A percentile compares a stretch with the other conserved stretches of the same genome.
Conservation (phyloP, 2,329 filamentous ascomycete genomes). For the Tolypocladium nubicola region DNA sequence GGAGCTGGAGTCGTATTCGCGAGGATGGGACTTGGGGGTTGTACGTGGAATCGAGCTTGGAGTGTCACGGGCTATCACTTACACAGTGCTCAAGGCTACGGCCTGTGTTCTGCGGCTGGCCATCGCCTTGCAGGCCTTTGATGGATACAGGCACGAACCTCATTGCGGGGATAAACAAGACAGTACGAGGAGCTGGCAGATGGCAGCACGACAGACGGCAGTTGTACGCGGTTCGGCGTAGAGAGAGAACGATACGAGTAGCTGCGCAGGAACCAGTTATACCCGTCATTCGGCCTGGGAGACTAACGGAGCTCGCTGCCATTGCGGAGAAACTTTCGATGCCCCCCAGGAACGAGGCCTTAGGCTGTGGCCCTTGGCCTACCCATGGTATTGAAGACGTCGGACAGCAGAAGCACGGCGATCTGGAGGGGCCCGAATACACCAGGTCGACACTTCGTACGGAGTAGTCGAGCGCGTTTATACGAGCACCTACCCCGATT, state of each 20-base stretch:
- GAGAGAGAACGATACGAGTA: no score
- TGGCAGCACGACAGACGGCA: no score
- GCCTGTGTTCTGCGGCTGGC: neutral
- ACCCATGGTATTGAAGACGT: slow-evolving; percentile 59
- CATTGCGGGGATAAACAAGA: no score
- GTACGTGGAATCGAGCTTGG: neutral
- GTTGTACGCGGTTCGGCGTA: no score
- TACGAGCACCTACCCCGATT: neutral
- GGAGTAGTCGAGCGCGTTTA: neutral
- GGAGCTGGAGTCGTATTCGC: neutral
- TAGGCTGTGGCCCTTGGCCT: slow-evolving; percentile 53
- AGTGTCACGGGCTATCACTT: neutral
- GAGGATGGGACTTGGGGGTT: neutral
- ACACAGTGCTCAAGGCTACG: neutral
- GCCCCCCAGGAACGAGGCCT: slow-evolving; percentile 53
- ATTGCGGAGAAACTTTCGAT: slow-evolving; percentile 53
- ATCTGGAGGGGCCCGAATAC: slow-evolving; percentile 39
- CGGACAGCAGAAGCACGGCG: slow-evolving; percentile 51
- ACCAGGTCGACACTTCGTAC: no score
- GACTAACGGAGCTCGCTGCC: slow-evolving; percentile 47
- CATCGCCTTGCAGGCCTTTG: no score
- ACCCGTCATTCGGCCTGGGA: no score
- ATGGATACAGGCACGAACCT: no score
- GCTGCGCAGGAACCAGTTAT: no score
- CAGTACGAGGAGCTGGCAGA: no score